Conservation (phyloP, 1,284 basidiomycete genomes). For the Agaricales sp. region DNA sequence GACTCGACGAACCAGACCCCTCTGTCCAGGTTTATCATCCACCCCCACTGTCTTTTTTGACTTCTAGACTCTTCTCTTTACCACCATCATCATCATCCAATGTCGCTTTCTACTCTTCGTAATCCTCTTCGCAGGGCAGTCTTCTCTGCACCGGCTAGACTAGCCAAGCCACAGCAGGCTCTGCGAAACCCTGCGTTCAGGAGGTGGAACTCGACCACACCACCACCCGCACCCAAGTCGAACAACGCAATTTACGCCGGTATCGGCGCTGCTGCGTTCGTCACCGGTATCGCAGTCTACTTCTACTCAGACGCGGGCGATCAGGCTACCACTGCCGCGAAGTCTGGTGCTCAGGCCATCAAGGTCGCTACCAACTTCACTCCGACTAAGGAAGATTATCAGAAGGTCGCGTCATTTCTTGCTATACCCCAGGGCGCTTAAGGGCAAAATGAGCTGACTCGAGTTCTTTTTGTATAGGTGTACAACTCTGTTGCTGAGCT, state of each 20-base stretch:
- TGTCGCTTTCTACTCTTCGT: constrained; percentile 42
- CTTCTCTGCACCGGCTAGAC: constrained; percentile 21
- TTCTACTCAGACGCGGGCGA: constrained; percentile 39
- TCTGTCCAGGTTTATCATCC: too few relatives aligned
- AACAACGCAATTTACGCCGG: constrained; percentile 40
- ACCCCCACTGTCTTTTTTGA: not conserved
- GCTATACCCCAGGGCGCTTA: too few relatives aligned
- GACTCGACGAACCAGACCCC: too few relatives aligned
- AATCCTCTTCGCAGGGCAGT: constrained; percentile 33
- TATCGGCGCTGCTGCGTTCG: constrained; percentile 38
- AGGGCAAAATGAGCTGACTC: too few relatives aligned
- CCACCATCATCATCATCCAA: constrained; percentile 15
- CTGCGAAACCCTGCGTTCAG: not conserved
- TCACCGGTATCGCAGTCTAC: constrained; percentile 46
- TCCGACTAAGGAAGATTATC: constrained; percentile 74
- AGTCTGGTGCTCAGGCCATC: constrained; percentile 46
- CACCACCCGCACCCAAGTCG: constrained; percentile 31
- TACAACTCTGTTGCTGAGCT: constrained; percentile 79
- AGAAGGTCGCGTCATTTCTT: constrained; percentile 56
- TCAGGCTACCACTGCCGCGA: constrained; percentile 39
- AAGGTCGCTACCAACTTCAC: constrained; percentile 57
- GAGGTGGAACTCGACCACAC: constrained; percentile 1
- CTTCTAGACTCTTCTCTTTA: not conserved
- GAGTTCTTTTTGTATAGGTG: constrained; percentile 35
- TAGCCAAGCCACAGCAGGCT: constrained; percentile 17